phyloP scores from a whole-genome alignment of 1,284 basidiomycete species.

The Phlebopus sp. region DNA sequence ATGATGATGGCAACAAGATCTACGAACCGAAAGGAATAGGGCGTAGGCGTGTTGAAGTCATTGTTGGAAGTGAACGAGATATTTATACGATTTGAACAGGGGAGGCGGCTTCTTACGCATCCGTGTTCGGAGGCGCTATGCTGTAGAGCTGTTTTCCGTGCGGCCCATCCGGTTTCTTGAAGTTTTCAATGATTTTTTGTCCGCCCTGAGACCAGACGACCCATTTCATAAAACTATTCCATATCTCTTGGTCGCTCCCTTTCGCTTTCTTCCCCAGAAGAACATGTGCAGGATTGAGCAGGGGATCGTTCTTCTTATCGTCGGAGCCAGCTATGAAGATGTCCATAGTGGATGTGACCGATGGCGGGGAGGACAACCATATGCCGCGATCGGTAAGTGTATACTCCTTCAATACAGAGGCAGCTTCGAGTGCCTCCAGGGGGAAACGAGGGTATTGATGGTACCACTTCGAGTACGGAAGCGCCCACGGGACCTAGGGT shows the following conservation, averaged over 20 bases:
- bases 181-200: conserved; percentile 38
- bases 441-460: conserved; percentile 52
- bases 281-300: conserved; percentile 46
- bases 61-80: too few relatives aligned
- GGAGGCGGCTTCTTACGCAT: not conserved
- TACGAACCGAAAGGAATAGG: too few relatives aligned
- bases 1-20: too few relatives aligned
- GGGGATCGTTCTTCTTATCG: conserved; percentile 33
- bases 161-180: conserved; percentile 26
- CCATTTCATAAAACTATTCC: conserved; percentile 42
- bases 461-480: conserved; percentile 50
- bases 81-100: too few relatives aligned
- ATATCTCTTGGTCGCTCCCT: conserved; percentile 24
- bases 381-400: conserved; percentile 48
- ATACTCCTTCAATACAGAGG: conserved; percentile 45
- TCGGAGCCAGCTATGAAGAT: conserved; percentile 39
- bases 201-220: conserved; percentile 38
- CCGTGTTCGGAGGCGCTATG: conserved; percentile 7
- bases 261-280: conserved; percentile 30
- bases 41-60: too few relatives aligned
- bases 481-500: conserved; percentile 48
- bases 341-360: conserved; percentile 29
- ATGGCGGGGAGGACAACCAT: conserved; percentile 39
- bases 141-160: conserved; percentile 22
- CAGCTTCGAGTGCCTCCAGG: conserved; percentile 42